These are phyloP conservation scores for Terana coerulea DNA, from an alignment of 768 basidiomycete species.

Conservation along the genomic window DNA sequence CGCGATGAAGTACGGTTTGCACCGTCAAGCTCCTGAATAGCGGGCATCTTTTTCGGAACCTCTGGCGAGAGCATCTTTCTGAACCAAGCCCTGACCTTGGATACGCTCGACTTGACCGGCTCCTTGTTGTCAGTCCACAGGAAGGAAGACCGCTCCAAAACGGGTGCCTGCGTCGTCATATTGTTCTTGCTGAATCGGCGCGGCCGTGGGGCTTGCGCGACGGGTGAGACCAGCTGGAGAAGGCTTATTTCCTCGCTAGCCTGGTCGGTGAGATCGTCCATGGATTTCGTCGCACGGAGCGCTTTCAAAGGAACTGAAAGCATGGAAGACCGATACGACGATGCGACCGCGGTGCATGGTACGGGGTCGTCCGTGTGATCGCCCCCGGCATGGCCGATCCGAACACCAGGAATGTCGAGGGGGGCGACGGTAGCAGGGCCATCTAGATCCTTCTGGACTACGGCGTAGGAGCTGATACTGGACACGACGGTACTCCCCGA, in stretches of 20 bases:
- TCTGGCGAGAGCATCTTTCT: conserved; percentile 50
- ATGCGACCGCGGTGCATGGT: too few species aligned
- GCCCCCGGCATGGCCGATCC: too few species aligned
- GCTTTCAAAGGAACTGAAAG: too few species aligned
- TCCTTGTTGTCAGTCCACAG: conserved; percentile 14
- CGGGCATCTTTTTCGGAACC: conserved; percentile 26
- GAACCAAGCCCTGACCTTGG: conserved; percentile 60
- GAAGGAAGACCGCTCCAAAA: conserved; percentile 12
- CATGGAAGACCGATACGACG: too few species aligned
- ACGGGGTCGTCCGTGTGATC: too few species aligned
- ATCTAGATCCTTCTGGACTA: too few species aligned
- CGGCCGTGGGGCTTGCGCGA: conserved; percentile 9
- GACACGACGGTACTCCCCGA: conserved; percentile 55
- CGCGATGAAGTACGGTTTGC: conserved; percentile 37
- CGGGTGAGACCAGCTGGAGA: conserved; percentile 15
- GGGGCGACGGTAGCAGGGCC: too few species aligned
- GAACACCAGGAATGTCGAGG: too few species aligned
- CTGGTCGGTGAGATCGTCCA: neutral
- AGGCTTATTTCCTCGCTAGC: conserved; percentile 12
- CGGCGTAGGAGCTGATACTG: neutral
- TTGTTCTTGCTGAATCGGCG: conserved; percentile 16
- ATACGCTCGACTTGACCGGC: conserved; percentile 32
- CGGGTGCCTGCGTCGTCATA: neutral
- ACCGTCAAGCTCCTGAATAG: conserved; percentile 8
- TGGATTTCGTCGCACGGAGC: conserved; percentile 6